phyloP scores from a whole-genome alignment of 768 basidiomycete genomes.

The Trametes gibbosa region DNA sequence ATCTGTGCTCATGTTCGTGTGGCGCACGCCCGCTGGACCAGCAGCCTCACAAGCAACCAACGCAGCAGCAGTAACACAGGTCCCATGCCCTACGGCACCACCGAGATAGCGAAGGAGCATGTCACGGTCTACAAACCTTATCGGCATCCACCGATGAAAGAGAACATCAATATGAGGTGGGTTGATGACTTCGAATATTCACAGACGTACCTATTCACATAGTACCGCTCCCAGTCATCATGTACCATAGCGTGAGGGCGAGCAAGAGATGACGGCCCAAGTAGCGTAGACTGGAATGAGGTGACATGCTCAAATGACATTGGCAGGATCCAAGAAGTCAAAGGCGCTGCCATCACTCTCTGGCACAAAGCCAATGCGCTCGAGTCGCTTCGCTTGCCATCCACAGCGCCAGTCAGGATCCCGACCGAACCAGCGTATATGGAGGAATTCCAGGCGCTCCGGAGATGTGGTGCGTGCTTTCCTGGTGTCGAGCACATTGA shows the following conservation, averaged over 20 bases:
- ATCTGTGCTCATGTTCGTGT: too few species aligned
- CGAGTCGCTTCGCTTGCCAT: constrained; percentile 29
- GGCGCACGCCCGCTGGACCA: too few species aligned
- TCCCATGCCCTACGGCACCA: constrained; percentile 24
- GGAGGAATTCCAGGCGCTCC: constrained; percentile 33
- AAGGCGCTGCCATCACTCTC: constrained; percentile 33
- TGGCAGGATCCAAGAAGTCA: constrained; percentile 44
- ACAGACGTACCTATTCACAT: constrained; percentile 27
- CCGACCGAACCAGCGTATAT: constrained; percentile 39
- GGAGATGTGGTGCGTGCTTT: constrained; percentile 4
- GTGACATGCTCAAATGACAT: constrained; percentile 39
- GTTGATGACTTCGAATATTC: not conserved
- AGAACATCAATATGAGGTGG: not conserved
- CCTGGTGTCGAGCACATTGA: constrained; percentile 25
- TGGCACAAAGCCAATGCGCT: constrained; percentile 33
- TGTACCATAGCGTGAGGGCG: constrained; percentile 1
- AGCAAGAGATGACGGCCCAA: constrained; percentile 1
- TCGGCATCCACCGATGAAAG: not conserved
- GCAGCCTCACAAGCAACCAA: too few species aligned
- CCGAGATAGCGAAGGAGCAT: constrained; percentile 27
- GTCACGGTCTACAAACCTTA: constrained; percentile 30
- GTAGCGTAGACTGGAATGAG: constrained; percentile 36
- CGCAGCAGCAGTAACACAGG: not conserved
- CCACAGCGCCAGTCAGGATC: constrained; percentile 29
- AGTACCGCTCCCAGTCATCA: constrained; percentile 24